Percentiles rank a stretch among this genome's conserved stretches.
Evolutionary conservation across 176 grass and related monocot species (phyloP).

Genomic region (Bothriochloa decipiens): DNA sequence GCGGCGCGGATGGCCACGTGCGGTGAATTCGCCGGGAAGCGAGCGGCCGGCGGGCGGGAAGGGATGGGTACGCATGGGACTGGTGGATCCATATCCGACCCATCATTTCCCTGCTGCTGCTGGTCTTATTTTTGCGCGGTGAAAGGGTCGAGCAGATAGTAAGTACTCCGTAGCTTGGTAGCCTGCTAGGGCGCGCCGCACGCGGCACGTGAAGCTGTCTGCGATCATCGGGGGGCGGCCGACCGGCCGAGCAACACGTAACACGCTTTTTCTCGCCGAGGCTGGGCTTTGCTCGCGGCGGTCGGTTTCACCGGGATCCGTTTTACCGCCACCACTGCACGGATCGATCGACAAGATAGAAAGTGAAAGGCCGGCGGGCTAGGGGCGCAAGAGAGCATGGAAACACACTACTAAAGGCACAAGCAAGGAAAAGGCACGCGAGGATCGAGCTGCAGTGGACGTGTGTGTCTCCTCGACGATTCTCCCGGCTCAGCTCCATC

Average conservation of each 20-base stretch:
- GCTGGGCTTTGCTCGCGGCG: background rate
- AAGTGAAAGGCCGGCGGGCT: background rate
- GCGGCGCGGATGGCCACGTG: constrained; percentile 18
- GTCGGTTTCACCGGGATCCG: background rate
- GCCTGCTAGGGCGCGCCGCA: background rate
- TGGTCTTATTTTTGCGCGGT: constrained; percentile 32
- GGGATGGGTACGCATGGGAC: background rate
- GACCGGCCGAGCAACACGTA: background rate
- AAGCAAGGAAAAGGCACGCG: background rate
- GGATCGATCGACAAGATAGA: background rate
- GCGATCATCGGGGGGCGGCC: background rate
- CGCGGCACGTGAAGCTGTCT: constrained; percentile 10
- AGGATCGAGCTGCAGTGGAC: background rate
- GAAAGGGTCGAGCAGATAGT: background rate
- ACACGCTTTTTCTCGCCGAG: background rate
- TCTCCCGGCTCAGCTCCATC: background rate
- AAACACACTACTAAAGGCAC: background rate
- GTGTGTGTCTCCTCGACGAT: background rate
- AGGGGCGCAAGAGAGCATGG: background rate
- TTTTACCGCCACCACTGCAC: background rate
- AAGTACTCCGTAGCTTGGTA: no score
- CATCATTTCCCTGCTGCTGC: background rate
- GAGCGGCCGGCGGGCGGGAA: background rate
- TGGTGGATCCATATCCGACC: background rate
- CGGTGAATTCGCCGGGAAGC: constrained; percentile 29